A percentile compares a stretch with the other conserved stretches of the same genome.
These are phyloP conservation scores for Beauveria bassiana DNA, from an alignment of 2,329 filamentous ascomycete species.

Conservation along the genomic window DNA sequence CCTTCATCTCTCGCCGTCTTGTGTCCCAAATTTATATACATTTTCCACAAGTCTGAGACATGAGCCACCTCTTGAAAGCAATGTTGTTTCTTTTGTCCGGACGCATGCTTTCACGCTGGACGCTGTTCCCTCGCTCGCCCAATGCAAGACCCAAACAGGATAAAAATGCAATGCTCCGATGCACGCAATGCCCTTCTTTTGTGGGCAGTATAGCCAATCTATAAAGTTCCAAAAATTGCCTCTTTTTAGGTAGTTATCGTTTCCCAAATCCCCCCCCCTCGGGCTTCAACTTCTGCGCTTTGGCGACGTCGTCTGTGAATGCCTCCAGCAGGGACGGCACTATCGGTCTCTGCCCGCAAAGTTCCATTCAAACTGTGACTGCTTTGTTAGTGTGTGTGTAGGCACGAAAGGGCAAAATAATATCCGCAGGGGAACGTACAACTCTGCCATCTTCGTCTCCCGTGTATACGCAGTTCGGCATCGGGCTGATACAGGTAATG, in stretches of 20 bases:
- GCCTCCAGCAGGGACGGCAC: slow-evolving; percentile 19
- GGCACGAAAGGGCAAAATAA: background rate
- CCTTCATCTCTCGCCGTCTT: background rate
- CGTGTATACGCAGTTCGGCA: slow-evolving; percentile 79
- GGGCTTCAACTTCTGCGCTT: no score
- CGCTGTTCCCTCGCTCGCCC: background rate
- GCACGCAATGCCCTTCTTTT: background rate
- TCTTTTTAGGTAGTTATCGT: background rate
- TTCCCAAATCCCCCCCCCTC: background rate
- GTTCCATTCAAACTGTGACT: slow-evolving; percentile 54
- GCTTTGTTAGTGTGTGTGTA: slow-evolving; percentile 11
- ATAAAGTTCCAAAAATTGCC: background rate
- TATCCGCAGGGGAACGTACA: slow-evolving; percentile 36
- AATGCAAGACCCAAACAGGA: background rate
- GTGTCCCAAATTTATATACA: background rate
- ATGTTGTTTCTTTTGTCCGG: slow-evolving; percentile 1
- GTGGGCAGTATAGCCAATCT: background rate
- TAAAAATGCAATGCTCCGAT: background rate
- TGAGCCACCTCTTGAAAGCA: background rate
- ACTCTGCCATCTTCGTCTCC: slow-evolving; percentile 91
- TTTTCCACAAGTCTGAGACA: background rate
- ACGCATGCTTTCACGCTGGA: background rate
- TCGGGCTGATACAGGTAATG: slow-evolving; percentile 80
- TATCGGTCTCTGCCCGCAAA: slow-evolving; percentile 50
- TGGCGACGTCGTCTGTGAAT: background rate